Evolutionary conservation across 2,329 filamentous ascomycete genomes (phyloP).

Genomic region (Calonectria multiphialidica): DNA sequence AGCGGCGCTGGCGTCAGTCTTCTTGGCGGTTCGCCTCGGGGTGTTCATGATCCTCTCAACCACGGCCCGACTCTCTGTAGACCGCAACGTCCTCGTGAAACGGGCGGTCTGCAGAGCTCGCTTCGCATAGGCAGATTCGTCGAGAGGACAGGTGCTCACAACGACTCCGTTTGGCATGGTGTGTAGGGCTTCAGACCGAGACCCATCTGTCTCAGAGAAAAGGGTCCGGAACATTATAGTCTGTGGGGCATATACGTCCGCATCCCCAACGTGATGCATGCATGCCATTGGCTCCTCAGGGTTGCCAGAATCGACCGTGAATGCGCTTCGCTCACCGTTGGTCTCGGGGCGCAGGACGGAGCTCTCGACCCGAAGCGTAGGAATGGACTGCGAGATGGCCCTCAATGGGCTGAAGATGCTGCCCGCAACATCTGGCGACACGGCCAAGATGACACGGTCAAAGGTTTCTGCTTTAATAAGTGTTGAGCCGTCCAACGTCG

Average conservation of each 20-base stretch:
- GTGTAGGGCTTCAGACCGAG: slow-evolving; percentile 65
- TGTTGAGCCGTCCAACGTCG: slow-evolving; percentile 18
- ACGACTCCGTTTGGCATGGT: slow-evolving; percentile 62
- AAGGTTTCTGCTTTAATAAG: slow-evolving; percentile 52
- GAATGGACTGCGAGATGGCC: slow-evolving; percentile 55
- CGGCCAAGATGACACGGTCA: slow-evolving; percentile 65
- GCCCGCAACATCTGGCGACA: slow-evolving; percentile 65
- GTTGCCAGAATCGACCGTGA: slow-evolving; percentile 23
- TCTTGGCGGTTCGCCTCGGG: slow-evolving; percentile 15
- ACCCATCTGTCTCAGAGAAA: slow-evolving; percentile 42
- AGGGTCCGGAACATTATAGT: slow-evolving; percentile 51
- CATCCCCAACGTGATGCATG: slow-evolving; percentile 42
- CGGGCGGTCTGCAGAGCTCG: slow-evolving; percentile 57
- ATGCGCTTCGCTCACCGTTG: background rate
- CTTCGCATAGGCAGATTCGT: slow-evolving; percentile 48
- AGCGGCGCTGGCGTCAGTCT: background rate
- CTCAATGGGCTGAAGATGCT: slow-evolving; percentile 59
- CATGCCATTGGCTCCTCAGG: slow-evolving; percentile 31
- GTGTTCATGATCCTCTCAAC: slow-evolving; percentile 59
- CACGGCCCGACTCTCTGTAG: slow-evolving; percentile 57
- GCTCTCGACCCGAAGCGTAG: slow-evolving; percentile 61
- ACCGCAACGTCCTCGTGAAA: slow-evolving; percentile 67
- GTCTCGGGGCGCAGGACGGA: slow-evolving; percentile 51
- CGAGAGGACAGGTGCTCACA: slow-evolving; percentile 65
- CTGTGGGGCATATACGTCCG: slow-evolving; percentile 44